Percentiles rank a stretch among this genome's conserved stretches.
phyloP scores from a whole-genome alignment of 768 basidiomycete genomes.

The Termitomyces sp. region DNA sequence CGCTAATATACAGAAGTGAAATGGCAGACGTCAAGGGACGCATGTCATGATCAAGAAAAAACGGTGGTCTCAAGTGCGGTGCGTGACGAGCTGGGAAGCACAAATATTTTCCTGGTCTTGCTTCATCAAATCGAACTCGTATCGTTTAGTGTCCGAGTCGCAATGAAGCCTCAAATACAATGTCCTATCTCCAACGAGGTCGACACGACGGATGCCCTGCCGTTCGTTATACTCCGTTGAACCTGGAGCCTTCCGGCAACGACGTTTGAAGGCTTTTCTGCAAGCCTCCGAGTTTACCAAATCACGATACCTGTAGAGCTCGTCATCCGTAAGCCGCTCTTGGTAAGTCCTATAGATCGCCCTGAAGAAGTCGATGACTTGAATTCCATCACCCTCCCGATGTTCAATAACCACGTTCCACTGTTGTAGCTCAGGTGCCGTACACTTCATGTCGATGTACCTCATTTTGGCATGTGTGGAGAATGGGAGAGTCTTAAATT shows the following conservation, averaged over 20 bases:
- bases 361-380: constrained; percentile 55
- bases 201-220: constrained; percentile 53
- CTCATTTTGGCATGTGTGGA: neutral
- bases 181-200: constrained; percentile 48
- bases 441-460: constrained; percentile 44
- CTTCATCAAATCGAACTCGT: neutral
- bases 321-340: constrained; percentile 40
- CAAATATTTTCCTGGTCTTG: constrained; percentile 1
- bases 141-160: neutral
- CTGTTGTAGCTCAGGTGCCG: constrained; percentile 30
- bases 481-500: constrained; percentile 35
- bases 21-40: neutral
- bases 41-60: neutral
- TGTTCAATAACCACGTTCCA: constrained; percentile 43
- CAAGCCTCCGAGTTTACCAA: constrained; percentile 28
- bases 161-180: constrained; percentile 48
- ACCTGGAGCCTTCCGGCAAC: constrained; percentile 41
- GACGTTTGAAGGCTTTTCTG: constrained; percentile 39
- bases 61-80: neutral
- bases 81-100: neutral
- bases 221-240: constrained; percentile 36
- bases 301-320: constrained; percentile 26
- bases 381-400: constrained; percentile 34
- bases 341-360: constrained; percentile 51
- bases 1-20: neutral